Evolutionary conservation across 2,329 filamentous ascomycete genomes (phyloP).

Genomic region (Monilinia aucupariae): DNA sequence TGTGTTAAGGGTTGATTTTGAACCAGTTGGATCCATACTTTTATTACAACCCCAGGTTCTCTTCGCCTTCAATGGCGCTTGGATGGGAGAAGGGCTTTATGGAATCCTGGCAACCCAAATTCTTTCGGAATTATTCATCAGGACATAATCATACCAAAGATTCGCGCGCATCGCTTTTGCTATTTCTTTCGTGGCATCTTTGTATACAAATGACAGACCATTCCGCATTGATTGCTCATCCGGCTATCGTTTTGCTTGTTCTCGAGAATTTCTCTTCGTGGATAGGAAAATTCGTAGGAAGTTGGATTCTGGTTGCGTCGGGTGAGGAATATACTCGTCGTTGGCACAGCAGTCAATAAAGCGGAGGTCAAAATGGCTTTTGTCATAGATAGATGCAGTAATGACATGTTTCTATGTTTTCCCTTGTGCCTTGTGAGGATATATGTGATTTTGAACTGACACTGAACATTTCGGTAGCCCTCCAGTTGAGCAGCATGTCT

Average conservation of each 20-base stretch:
- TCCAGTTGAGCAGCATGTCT: too few species aligned
- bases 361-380: background rate
- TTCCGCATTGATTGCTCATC: background rate
- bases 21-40: constrained; percentile 19
- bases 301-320: background rate
- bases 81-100: background rate
- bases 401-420: background rate
- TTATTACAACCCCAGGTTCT: background rate
- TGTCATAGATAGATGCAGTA: constrained; percentile 7
- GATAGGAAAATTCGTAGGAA: background rate
- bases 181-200: background rate
- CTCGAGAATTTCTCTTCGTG: background rate
- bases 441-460: background rate
- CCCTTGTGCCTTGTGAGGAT: background rate
- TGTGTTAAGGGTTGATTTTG: constrained; percentile 20
- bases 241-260: background rate
- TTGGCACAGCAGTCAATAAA: background rate
- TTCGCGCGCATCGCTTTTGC: background rate
- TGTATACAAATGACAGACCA: background rate
- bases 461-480: background rate
- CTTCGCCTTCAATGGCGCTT: constrained; percentile 10
- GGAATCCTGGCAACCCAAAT: background rate
- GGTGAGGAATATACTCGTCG: background rate
- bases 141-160: background rate
- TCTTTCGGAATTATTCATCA: background rate